Evolutionary conservation across 108 stramenopile species (phyloP).

Genomic region (Phaeodactylum tricornutum): DNA sequence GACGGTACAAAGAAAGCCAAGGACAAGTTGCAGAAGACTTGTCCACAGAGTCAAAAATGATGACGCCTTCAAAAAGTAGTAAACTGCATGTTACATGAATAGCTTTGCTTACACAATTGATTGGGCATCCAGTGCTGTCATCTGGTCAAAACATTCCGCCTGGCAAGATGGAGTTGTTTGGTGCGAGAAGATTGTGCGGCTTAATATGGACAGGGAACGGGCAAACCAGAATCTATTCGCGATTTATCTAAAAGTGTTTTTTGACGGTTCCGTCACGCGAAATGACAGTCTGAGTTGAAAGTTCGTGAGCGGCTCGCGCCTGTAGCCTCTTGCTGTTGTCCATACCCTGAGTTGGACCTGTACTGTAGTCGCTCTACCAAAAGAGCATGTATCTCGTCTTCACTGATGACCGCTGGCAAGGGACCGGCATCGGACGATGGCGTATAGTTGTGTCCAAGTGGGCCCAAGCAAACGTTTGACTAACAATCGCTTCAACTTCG

Average conservation of each 20-base stretch:
- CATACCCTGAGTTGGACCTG: not conserved
- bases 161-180: not conserved
- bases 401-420: too few relatives aligned
- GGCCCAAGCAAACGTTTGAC: too few relatives aligned
- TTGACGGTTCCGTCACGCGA: not conserved
- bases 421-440: too few relatives aligned
- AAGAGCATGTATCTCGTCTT: too few relatives aligned
- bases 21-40: slow-evolving; percentile 94
- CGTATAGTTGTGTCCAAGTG: too few relatives aligned
- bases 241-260: not conserved
- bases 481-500: too few relatives aligned
- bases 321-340: slow-evolving; percentile 2
- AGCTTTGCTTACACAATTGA: slow-evolving; percentile 85
- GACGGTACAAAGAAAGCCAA: slow-evolving; percentile 74
- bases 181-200: not conserved
- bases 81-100: slow-evolving; percentile 86
- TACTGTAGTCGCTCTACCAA: too few relatives aligned
- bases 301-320: slow-evolving; percentile 2
- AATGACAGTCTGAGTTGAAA: not conserved
- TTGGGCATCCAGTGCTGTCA: slow-evolving; percentile 91
- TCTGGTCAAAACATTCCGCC: slow-evolving; percentile 3
- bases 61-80: slow-evolving; percentile 91
- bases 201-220: not conserved
- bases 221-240: not conserved
- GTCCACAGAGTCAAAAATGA: slow-evolving; percentile 94